phyloP scores from a whole-genome alignment of 2,329 filamentous ascomycete genomes.

The Fusarium nodosum region DNA sequence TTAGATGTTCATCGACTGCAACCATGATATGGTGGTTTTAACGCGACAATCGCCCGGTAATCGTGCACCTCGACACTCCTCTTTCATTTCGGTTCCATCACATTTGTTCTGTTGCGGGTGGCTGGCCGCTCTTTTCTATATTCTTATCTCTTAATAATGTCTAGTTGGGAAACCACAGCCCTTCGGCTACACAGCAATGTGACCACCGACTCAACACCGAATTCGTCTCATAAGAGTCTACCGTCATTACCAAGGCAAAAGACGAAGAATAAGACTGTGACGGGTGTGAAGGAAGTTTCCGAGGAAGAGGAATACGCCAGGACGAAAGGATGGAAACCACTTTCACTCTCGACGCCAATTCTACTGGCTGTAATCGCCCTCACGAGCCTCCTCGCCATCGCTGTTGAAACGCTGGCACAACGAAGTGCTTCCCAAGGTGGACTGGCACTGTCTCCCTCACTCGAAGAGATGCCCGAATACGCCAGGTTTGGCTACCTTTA shows the following conservation, averaged over 20 bases:
- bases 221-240: constrained; percentile 19
- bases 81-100: neutral
- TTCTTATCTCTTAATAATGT: constrained; percentile 18
- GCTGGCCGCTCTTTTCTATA: constrained; percentile 16
- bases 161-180: constrained; percentile 37
- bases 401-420: constrained; percentile 61
- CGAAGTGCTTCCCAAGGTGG: constrained; percentile 59
- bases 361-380: constrained; percentile 55
- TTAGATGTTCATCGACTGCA: neutral
- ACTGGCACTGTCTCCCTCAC: constrained; percentile 47
- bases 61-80: neutral
- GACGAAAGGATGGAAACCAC: constrained; percentile 42
- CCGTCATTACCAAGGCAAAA: constrained; percentile 6
- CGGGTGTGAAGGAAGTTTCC: neutral
- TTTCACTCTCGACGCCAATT: constrained; percentile 51
- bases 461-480: constrained; percentile 53
- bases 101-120: neutral
- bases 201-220: neutral
- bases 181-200: constrained; percentile 16
- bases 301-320: fast-evolving
- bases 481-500: constrained; percentile 62
- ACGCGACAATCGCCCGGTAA: neutral
- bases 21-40: constrained; percentile 12
- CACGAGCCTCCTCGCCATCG: constrained; percentile 57
- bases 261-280: neutral